Evolutionary conservation across 352 stramenopile species (phyloP).

Genomic region (Phytophthora hibernalis): DNA sequence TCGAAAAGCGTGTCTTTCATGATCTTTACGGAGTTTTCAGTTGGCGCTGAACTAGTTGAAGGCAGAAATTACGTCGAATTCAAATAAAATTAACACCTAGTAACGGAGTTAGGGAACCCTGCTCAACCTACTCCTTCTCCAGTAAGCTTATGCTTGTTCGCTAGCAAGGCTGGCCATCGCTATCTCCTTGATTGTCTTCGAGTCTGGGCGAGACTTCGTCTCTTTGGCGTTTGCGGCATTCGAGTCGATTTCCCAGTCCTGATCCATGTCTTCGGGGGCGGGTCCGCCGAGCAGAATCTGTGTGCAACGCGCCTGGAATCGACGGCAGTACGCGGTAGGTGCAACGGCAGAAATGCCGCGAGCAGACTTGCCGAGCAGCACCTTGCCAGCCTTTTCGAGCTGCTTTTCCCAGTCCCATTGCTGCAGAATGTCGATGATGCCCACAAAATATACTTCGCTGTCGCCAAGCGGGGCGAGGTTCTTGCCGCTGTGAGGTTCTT

Average conservation of each 20-base stretch:
- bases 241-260: constrained; percentile 33
- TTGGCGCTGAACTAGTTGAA: constrained; percentile 12
- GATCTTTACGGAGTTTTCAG: constrained; percentile 9
- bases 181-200: constrained; percentile 39
- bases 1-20: neutral
- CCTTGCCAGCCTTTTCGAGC: constrained; percentile 77
- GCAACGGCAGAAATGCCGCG: constrained; percentile 73
- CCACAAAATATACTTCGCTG: constrained; percentile 80
- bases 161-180: constrained; percentile 19
- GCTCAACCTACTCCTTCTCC: constrained; percentile 8
- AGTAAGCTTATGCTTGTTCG: constrained; percentile 34
- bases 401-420: constrained; percentile 87
- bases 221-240: constrained; percentile 19
- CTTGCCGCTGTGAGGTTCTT: constrained; percentile 22
- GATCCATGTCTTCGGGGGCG: constrained; percentile 40
- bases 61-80: constrained; percentile 26
- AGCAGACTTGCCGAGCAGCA: constrained; percentile 68
- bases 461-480: constrained; percentile 39
- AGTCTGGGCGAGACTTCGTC: constrained; percentile 25
- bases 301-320: constrained; percentile 65
- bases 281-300: constrained; percentile 54
- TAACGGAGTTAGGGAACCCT: constrained; percentile 12
- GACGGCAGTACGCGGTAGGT: constrained; percentile 68
- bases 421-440: constrained; percentile 88
- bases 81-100: constrained; percentile 36